These are phyloP conservation scores for Suillus plorans DNA, from an alignment of 768 basidiomycete genomes.

Conservation along the genomic window DNA sequence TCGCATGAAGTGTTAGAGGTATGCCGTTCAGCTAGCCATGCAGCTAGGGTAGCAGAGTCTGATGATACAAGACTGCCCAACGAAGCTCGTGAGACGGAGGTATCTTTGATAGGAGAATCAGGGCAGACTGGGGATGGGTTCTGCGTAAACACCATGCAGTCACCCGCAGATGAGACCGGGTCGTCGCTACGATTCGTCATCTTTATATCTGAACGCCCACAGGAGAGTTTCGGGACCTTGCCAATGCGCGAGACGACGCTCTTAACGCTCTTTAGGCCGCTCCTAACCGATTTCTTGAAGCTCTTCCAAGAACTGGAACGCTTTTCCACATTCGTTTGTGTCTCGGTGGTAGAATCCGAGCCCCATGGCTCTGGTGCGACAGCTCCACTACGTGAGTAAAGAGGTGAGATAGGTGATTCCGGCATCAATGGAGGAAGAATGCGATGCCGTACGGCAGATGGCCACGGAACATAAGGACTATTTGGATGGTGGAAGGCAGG, in stretches of 20 bases:
- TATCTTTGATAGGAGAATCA: constrained; percentile 11
- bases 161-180: constrained; percentile 7
- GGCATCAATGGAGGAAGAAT: constrained; percentile 40
- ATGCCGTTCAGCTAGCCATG: constrained; percentile 43
- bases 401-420: constrained; percentile 35
- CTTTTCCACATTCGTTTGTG: constrained; percentile 18
- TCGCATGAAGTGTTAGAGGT: constrained; percentile 28
- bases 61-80: constrained; percentile 32
- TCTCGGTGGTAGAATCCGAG: constrained; percentile 20
- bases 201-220: neutral
- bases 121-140: constrained; percentile 9
- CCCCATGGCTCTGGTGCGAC: constrained; percentile 42
- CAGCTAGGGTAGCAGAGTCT: constrained; percentile 30
- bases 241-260: constrained; percentile 20
- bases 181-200: neutral
- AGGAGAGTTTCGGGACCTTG: constrained; percentile 13
- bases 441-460: constrained; percentile 40
- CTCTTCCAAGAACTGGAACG: constrained; percentile 30
- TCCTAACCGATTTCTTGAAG: constrained; percentile 31
- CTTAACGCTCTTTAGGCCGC: constrained; percentile 17
- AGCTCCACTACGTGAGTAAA: constrained; percentile 38
- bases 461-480: constrained; percentile 57
- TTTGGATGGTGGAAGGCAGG: constrained; percentile 49
- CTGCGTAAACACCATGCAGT: constrained; percentile 3
- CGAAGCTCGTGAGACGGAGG: constrained; percentile 21